Evolutionary conservation across 306 rosid genomes (phyloP).

Genomic region (Begonia fuchsioides): DNA sequence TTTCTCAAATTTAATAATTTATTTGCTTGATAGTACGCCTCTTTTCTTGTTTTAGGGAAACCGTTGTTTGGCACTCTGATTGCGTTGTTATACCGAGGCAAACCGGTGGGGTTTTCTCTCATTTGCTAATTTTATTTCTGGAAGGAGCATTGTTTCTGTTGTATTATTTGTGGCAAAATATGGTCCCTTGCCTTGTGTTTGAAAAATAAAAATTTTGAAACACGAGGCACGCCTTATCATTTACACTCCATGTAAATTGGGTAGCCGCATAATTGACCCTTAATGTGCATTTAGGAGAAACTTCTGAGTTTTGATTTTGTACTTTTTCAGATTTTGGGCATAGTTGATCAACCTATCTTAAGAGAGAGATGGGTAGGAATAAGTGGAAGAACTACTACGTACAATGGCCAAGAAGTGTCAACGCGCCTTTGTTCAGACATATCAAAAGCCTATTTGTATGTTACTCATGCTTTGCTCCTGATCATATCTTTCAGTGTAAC

Average conservation of each 20-base stretch:
- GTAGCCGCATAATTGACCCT: no score
- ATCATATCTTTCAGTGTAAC: background rate
- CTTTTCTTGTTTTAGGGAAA: conserved; percentile 48
- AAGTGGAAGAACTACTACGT: conserved; percentile 58
- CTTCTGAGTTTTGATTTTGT: background rate
- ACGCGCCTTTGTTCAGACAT: conserved; percentile 59
- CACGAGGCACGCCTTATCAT: no score
- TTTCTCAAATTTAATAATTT: background rate
- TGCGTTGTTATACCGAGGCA: conserved; percentile 57
- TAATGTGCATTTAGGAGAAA: background rate
- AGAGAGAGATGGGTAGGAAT: conserved; percentile 89
- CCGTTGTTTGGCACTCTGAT: conserved; percentile 90
- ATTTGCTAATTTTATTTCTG: background rate
- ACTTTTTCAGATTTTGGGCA: conserved; percentile 61
- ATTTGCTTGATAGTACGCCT: background rate
- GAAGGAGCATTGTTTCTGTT: background rate
- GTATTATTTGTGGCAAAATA: background rate
- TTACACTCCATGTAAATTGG: no score
- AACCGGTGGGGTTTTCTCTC: conserved; percentile 41
- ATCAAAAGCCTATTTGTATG: conserved; percentile 72
- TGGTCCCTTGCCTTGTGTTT: background rate
- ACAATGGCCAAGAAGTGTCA: conserved; percentile 62
- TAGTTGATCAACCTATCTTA: conserved; percentile 82
- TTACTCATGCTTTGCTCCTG: conserved; percentile 4
- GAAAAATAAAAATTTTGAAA: no score